Conservation (phyloP, 148 eudicot species). For the Camellia japonica region DNA sequence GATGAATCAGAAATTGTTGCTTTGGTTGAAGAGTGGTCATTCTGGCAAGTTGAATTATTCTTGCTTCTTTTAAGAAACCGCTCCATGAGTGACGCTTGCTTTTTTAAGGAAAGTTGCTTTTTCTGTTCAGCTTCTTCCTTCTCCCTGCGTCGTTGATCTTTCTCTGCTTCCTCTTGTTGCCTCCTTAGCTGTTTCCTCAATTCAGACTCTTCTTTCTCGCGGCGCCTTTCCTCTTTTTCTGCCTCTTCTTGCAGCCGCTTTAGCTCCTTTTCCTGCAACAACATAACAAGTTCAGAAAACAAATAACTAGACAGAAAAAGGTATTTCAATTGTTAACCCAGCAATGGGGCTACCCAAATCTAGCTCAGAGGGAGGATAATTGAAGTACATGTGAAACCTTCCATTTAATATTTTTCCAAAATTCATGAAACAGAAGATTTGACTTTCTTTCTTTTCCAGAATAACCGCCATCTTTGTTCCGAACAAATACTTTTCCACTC, state of each 20-base stretch:
- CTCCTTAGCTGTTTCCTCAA: conserved; percentile 55
- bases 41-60: conserved; percentile 33
- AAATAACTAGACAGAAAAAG: not conserved
- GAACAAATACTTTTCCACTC: not conserved
- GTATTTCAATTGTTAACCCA: not conserved
- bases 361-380: not conserved
- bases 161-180: conserved; percentile 87
- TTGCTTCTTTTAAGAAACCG: conserved; percentile 71
- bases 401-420: not conserved
- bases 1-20: conserved; percentile 23
- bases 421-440: not conserved
- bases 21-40: conserved; percentile 30
- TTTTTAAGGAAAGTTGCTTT: conserved; percentile 61
- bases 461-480: not conserved
- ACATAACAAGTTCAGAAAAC: not conserved
- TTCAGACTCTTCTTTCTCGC: conserved; percentile 74
- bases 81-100: conserved; percentile 94
- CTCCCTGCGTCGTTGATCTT: conserved; percentile 68
- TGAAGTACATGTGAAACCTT: not conserved
- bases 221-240: conserved; percentile 73
- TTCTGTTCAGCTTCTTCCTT: conserved; percentile 87
- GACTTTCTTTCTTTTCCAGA: not conserved
- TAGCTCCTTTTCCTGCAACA: conserved; percentile 76
- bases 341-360: not conserved
- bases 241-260: conserved; percentile 80